Evolutionary conservation across 2,329 filamentous ascomycete genomes (phyloP).

Genomic region (Aureobasidium leucospermi): DNA sequence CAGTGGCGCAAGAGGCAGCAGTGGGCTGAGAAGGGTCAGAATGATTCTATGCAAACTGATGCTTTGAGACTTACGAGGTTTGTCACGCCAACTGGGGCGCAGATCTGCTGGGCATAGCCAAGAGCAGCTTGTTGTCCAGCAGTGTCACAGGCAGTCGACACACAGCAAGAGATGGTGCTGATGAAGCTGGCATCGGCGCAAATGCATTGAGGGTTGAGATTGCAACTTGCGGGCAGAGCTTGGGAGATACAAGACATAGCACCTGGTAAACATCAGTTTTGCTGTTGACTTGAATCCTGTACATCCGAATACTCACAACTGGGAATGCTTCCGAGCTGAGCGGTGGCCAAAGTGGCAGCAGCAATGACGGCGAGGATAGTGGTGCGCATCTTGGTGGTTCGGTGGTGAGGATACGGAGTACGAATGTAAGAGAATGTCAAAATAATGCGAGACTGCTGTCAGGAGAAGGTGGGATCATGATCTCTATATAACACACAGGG

Average conservation of each 20-base stretch:
- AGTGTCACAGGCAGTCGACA: slow-evolving; percentile 5
- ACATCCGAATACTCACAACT: not conserved
- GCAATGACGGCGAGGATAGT: not conserved
- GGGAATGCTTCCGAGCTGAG: slow-evolving; percentile 1
- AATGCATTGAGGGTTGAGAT: slow-evolving; percentile 7
- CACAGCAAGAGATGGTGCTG: slow-evolving; percentile 11
- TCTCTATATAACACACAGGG: not conserved
- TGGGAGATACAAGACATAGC: not conserved
- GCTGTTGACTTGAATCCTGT: not conserved
- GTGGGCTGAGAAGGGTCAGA: not conserved
- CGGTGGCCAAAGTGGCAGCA: not conserved
- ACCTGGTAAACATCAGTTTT: not conserved
- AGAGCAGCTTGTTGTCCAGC: slow-evolving; percentile 2
- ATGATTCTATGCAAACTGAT: not conserved
- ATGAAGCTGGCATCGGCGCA: slow-evolving; percentile 10
- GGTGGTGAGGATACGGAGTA: not conserved
- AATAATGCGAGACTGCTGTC: not conserved
- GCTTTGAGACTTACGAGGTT: not conserved
- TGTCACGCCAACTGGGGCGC: slow-evolving; percentile 9
- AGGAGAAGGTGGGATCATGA: not conserved
- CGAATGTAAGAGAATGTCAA: not conserved
- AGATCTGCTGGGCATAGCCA: not conserved
- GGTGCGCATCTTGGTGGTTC: not conserved
- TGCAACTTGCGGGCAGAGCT: slow-evolving; percentile 4
- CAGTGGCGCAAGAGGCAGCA: not conserved